Evolutionary conservation across 2,329 filamentous ascomycete species (phyloP), one percentile per base, ranked within the genome.

Genomic region (Eurotiales sp.): DNA sequence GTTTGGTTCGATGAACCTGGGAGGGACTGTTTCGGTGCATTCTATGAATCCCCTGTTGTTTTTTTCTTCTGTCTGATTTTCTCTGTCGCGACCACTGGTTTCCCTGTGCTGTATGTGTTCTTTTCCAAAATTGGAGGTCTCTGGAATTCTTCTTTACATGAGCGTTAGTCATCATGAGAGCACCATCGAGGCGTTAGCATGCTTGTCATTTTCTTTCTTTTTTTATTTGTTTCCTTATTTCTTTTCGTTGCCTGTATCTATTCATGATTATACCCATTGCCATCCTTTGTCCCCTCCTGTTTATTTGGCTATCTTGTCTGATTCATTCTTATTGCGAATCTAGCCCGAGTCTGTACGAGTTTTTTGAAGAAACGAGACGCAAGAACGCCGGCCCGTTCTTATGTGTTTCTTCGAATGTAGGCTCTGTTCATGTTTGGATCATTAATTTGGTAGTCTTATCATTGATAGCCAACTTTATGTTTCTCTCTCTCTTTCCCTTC

Each of bases 91-190:
- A n/a, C n/a, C n/a, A n/a, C n/a, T n/a, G n/a, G n/a, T n/a, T n/a
- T n/a, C n/a, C n/a, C n/a, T n/a, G n/a, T n/a, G n/a, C n/a, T n/a
- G n/a, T n/a, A n/a, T n/a, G n/a, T n/a, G n/a, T n/a, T 21, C 30
- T 19, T 39, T 47, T 22, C 30, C 45, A 27, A 30, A 25, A 27
- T 3, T 10, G 22, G 17, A 47, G 32, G 32, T 40, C 22, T 15
- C 34, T 32, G 3, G 44, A 21, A 43, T 46, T 29, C 32, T 39
- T 42, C 15, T 36, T 50, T 49, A 43, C 23, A 50, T 50, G 47
- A 50, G 47, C 47, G 47, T 50, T 50, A 34, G 47, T 50, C 43
- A 27, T 50, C 39, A 50, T 50, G 40, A 50, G 47, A 50, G 47
- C 47, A 50, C 47, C 39, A 36, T 22, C 8, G 2, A 27, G 47